Base-by-base conservation (phyloP, 176 grass and related monocot species). In the Phyllostachys edulis region DNA sequence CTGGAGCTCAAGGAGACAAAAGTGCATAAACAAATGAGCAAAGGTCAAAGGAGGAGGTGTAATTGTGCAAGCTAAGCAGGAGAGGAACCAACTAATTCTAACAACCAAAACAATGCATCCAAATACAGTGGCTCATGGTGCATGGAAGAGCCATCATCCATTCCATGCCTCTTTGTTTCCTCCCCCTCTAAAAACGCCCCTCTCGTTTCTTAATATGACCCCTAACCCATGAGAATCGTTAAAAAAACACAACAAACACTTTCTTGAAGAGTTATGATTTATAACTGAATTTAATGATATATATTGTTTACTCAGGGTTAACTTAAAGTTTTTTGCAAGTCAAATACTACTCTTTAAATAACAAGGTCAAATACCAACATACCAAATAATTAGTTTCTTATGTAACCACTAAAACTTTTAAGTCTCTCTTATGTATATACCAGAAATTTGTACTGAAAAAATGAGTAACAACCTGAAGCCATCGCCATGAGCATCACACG, bases 1-100 rank as follows among this genome's bases (percentile, higher is more conserved):
- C 69, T 82, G 78, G 85, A 87, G 23, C 27, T 10, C 49, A 69
- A 68, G 70, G 57, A 71, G 75, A 29, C 6, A 6, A 9, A 34
- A 86, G 11, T 23, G 44, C 29, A 68, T 81, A 81, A 87, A 87
- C 49, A 75, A 87, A 68, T 47, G 37, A 15, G 9, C 69, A 66
- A 71, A 65, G 57, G 23, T 46, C 20, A n/a, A 63, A 71, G 15
- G 34, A 54, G 81, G 16, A 10, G n/a, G 45, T 18, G 46, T 57
- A 65, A 16, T 32, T 86, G 46, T 54, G 55, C 36, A 41, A 64
- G 36, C 56, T 61, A 71, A 72, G 39, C 41, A 75, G 7, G 29
- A 27, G 45, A 52, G 57, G 32, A 4, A 9, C 39, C 23, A n/a
- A 1, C 77, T 62, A 60, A 60, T 61, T 73, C 23, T 10, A 63